A percentile compares a stretch with the other conserved stretches of the same genome.
phyloP scores from a whole-genome alignment of 2,329 filamentous ascomycete species.

The Trichoderma gracile region DNA sequence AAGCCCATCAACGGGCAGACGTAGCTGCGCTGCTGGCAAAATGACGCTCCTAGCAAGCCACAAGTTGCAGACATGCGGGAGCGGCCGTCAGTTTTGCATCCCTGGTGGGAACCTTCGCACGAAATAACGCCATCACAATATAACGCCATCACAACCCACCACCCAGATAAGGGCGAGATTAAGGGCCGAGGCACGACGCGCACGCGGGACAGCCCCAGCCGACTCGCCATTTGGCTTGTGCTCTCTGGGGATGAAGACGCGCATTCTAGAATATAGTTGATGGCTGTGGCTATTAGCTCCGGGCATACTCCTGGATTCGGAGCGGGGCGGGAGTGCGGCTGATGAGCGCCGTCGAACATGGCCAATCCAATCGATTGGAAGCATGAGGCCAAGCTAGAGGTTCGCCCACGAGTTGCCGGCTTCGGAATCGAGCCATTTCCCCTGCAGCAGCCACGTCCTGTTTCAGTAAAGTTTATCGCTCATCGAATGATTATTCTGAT shows the following conservation, averaged over 20 bases:
- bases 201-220: background rate
- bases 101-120: constrained; percentile 13
- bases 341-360: background rate
- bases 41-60: background rate
- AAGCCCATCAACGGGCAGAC: too few species aligned
- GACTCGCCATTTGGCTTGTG: constrained; percentile 3
- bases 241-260: background rate
- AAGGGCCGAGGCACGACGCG: constrained; percentile 1
- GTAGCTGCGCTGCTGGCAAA: background rate
- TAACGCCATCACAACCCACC: background rate
- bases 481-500: background rate
- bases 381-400: background rate
- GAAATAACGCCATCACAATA: background rate
- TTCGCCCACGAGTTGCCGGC: constrained; percentile 15
- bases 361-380: background rate
- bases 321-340: constrained; percentile 15
- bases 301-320: constrained; percentile 15
- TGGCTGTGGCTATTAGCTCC: constrained; percentile 4
- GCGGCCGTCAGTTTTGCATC: constrained; percentile 10
- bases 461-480: background rate
- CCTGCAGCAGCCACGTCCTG: constrained; percentile 5
- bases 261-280: background rate
- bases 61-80: background rate
- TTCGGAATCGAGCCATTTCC: constrained; percentile 15
- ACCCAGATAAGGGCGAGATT: background rate